These are phyloP conservation scores for Capillidium rhysosporum DNA, from an alignment of 371 early-diverging fungal genomes.

Conservation along the genomic window DNA sequence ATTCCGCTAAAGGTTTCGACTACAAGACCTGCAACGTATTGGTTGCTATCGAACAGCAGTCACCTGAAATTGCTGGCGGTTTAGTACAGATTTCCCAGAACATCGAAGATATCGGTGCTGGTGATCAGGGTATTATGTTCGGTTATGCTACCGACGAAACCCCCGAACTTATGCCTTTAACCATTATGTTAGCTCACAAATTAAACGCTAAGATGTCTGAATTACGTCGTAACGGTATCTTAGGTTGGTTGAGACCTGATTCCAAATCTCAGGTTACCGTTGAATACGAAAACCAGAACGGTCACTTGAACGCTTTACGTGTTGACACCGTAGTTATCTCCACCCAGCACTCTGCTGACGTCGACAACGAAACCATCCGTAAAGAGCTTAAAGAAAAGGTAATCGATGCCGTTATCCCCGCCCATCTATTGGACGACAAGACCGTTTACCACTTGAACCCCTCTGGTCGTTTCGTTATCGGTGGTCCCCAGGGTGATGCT, in stretches of 20 bases:
- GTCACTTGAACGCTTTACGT: constrained; percentile 83
- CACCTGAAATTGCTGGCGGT: constrained; percentile 95
- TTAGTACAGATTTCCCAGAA: constrained; percentile 72
- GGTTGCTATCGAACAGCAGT: constrained; percentile 98
- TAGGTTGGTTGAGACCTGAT: constrained; percentile 93
- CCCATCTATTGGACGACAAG: constrained; percentile 63
- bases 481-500: constrained; percentile 99
- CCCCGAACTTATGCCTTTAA: constrained; percentile 97
- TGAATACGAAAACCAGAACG: constrained; percentile 91
- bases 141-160: constrained; percentile 98
- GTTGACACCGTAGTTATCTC: constrained; percentile 98
- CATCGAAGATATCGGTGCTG: constrained; percentile 95
- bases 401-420: constrained; percentile 86
- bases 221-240: constrained; percentile 77
- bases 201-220: constrained; percentile 89
- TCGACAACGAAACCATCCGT: constrained; percentile 65
- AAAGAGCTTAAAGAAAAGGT: constrained; percentile 83
- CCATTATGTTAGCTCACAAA: constrained; percentile 90
- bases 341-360: constrained; percentile 89
- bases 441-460: constrained; percentile 97
- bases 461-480: constrained; percentile 97
- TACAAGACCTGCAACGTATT: constrained; percentile 98
- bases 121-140: constrained; percentile 98
- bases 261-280: constrained; percentile 99
- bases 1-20: constrained; percentile 94